phyloP scores from a whole-genome alignment of 805 yeast genomes.

The Nadsonia fulvescens region DNA sequence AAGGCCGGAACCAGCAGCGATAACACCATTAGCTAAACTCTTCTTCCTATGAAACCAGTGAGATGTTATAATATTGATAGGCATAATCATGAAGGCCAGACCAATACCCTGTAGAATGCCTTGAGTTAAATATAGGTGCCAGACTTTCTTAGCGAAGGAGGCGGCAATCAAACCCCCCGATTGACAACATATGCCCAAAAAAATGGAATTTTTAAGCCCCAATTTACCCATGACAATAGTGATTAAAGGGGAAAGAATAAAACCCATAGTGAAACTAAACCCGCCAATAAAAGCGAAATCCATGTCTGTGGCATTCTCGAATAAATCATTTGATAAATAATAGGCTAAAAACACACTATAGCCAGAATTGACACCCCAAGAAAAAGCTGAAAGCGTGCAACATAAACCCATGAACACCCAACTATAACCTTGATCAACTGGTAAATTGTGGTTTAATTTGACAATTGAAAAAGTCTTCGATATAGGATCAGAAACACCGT shows the following conservation, averaged over 20 bases:
- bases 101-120: constrained; percentile 34
- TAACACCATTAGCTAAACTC: constrained; percentile 32
- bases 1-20: constrained; percentile 29
- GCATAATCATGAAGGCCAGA: constrained; percentile 26
- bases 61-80: constrained; percentile 28
- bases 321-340: constrained; percentile 5
- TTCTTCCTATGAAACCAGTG: constrained; percentile 30
- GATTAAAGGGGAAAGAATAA: constrained; percentile 3
- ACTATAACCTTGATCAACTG: too few relatives aligned
- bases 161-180: constrained; percentile 4
- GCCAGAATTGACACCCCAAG: constrained; percentile 6
- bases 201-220: constrained; percentile 3
- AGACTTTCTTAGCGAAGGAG: constrained; percentile 14
- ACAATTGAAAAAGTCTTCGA: too few relatives aligned
- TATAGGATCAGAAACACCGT: too few relatives aligned
- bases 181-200: constrained; percentile 3
- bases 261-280: constrained; percentile 2
- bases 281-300: constrained; percentile 6
- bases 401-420: constrained; percentile 6
- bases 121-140: constrained; percentile 36
- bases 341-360: constrained; percentile 5
- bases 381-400: constrained; percentile 4
- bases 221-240: constrained; percentile 4
- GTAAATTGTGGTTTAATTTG: too few relatives aligned
- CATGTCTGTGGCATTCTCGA: constrained; percentile 4